Evolutionary conservation across 2,329 filamentous ascomycete genomes (phyloP).

Genomic region (Leptodontidium sp.): DNA sequence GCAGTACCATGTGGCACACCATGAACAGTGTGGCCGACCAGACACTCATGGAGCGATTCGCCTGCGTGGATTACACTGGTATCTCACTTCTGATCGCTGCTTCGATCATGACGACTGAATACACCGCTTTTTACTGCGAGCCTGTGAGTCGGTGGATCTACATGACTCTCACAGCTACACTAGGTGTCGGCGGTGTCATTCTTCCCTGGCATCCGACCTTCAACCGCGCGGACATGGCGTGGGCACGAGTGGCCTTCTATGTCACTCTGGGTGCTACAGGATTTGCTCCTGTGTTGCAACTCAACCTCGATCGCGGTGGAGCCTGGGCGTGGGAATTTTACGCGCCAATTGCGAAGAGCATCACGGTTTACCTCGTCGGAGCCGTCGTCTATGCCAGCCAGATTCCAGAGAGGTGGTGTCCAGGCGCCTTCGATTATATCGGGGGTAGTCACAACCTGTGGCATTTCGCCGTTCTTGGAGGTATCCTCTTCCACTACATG

Average conservation of each 20-base stretch:
- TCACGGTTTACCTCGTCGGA: constrained; percentile 85
- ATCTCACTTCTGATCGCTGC: constrained; percentile 95
- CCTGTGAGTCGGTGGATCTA: constrained; percentile 86
- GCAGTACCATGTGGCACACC: constrained; percentile 97
- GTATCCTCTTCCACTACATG: constrained; percentile 95
- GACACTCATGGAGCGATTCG: constrained; percentile 89
- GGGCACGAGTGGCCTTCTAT: constrained; percentile 92
- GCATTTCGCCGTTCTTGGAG: constrained; percentile 93
- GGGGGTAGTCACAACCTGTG: constrained; percentile 97
- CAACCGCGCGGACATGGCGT: constrained; percentile 91
- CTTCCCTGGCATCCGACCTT: constrained; percentile 96
- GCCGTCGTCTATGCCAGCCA: constrained; percentile 91
- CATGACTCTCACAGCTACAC: constrained; percentile 79
- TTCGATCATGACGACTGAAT: constrained; percentile 97
- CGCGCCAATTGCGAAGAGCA: constrained; percentile 82
- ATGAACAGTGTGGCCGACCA: constrained; percentile 97
- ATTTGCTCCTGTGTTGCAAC: constrained; percentile 86
- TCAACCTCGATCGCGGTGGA: constrained; percentile 79
- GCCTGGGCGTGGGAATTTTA: constrained; percentile 91
- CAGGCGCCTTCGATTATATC: constrained; percentile 93
- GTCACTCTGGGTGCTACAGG: constrained; percentile 87
- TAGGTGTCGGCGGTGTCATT: constrained; percentile 88
- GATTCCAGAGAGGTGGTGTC: constrained; percentile 90
- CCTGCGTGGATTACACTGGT: constrained; percentile 97
- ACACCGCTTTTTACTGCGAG: constrained; percentile 98